Percentiles rank a stretch among this genome's conserved stretches.
These are phyloP conservation scores for Poa annua DNA, from an alignment of 176 grass and related monocot genomes.

Conservation along the genomic window DNA sequence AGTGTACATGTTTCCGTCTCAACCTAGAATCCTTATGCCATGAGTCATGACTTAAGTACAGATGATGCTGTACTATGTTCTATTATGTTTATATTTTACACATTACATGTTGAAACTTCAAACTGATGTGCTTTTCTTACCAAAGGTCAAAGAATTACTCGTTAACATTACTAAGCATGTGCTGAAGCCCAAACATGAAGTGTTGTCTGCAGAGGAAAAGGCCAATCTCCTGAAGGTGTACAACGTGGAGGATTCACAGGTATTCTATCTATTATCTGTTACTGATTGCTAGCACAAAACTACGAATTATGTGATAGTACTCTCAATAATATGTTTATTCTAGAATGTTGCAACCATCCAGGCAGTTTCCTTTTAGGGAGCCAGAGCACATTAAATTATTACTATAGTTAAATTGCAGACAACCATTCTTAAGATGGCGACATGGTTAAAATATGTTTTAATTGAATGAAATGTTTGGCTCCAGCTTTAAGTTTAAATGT, in stretches of 20 bases:
- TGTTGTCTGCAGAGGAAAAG: constrained; percentile 72
- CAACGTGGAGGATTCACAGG: constrained; percentile 74
- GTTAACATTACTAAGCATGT: constrained; percentile 89
- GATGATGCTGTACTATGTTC: constrained; percentile 31
- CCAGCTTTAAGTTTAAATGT: not conserved
- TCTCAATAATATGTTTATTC: not conserved
- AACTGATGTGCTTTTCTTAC: constrained; percentile 37
- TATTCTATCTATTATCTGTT: constrained; percentile 45
- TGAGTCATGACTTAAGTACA: constrained; percentile 1
- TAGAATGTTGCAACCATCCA: not conserved
- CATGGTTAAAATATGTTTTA: not conserved
- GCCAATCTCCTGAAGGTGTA: constrained; percentile 62
- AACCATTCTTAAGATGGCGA: not conserved
- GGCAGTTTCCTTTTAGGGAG: constrained; percentile 1
- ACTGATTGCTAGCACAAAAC: not conserved
- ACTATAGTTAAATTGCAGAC: constrained; percentile 1
- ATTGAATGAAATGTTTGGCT: not conserved
- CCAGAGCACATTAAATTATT: not conserved
- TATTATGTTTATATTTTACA: constrained; percentile 1
- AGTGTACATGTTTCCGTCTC: not conserved
- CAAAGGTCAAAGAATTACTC: constrained; percentile 83
- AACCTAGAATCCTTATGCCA: not conserved
- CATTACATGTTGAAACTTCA: constrained; percentile 8
- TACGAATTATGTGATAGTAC: not conserved
- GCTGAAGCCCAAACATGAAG: constrained; percentile 76